phyloP scores from a whole-genome alignment of 2,329 filamentous ascomycete species.

The Ophiostoma sp. region DNA sequence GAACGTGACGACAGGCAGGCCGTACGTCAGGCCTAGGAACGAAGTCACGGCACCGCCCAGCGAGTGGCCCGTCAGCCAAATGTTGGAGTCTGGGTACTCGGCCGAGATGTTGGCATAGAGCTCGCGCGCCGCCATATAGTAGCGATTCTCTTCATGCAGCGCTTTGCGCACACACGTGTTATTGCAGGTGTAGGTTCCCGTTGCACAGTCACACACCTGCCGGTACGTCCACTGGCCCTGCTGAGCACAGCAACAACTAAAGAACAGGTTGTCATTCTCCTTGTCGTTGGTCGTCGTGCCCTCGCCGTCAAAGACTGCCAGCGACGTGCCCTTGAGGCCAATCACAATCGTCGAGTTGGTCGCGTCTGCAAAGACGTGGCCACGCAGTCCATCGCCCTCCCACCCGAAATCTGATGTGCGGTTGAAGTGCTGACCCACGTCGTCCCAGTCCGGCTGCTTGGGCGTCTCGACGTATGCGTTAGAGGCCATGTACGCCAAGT shows the following conservation, averaged over 20 bases:
- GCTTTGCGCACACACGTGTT: slow-evolving; percentile 80
- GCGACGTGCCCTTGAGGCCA: slow-evolving; percentile 86
- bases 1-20: slow-evolving; percentile 86
- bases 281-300: slow-evolving; percentile 98
- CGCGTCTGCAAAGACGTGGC: slow-evolving; percentile 88
- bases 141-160: slow-evolving; percentile 78
- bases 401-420: slow-evolving; percentile 88
- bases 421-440: slow-evolving; percentile 78
- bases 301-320: slow-evolving; percentile 92
- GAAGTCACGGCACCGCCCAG: slow-evolving; percentile 86
- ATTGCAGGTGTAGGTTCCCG: slow-evolving; percentile 85
- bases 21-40: slow-evolving; percentile 88
- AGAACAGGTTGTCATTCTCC: slow-evolving; percentile 95
- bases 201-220: slow-evolving; percentile 90
- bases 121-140: slow-evolving; percentile 86
- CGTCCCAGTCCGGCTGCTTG: slow-evolving; percentile 75
- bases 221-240: slow-evolving; percentile 88
- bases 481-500: slow-evolving; percentile 82
- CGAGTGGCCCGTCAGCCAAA: slow-evolving; percentile 93
- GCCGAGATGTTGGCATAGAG: slow-evolving; percentile 91
- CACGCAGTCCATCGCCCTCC: slow-evolving; percentile 83
- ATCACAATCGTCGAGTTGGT: slow-evolving; percentile 85
- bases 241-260: slow-evolving; percentile 95
- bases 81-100: slow-evolving; percentile 77
- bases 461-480: slow-evolving; percentile 82